phyloP scores from a whole-genome alignment of 352 stramenopile genomes.

The Pythium aristosporum region DNA sequence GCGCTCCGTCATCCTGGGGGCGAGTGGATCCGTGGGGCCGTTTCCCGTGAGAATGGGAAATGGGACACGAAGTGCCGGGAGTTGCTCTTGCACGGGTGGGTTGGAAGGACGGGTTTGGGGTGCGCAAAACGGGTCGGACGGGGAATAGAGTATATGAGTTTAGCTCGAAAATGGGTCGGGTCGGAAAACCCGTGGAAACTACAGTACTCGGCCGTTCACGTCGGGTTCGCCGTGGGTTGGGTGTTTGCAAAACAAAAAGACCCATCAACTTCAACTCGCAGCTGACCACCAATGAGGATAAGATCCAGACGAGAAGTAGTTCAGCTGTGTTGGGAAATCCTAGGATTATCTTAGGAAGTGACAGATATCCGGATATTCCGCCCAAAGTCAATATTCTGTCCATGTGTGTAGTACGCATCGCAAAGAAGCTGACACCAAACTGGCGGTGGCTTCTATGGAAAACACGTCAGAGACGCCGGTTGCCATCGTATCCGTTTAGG shows the following conservation, averaged over 20 bases:
- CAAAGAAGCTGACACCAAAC: no score
- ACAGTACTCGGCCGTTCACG: slow-evolving; percentile 19
- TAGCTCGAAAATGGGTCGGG: not conserved
- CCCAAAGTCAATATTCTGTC: no score
- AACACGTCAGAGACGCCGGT: no score
- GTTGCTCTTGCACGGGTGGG: not conserved
- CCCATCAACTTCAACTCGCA: slow-evolving; percentile 27
- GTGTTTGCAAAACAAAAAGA: slow-evolving; percentile 27
- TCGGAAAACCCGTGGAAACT: not conserved
- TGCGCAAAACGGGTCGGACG: not conserved
- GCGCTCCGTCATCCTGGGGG: slow-evolving; percentile 32
- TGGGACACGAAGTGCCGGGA: not conserved
- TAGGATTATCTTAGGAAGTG: no score
- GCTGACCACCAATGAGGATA: not conserved
- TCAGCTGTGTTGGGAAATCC: no score
- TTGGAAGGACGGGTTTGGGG: slow-evolving; percentile 4
- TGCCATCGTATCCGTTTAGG: no score
- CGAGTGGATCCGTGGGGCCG: not conserved
- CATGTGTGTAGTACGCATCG: no score
- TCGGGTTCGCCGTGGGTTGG: slow-evolving; percentile 13
- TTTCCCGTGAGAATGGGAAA: not conserved
- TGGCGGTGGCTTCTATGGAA: no score
- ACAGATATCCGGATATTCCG: no score
- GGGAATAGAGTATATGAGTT: not conserved
- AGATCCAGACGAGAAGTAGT: not conserved